A percentile compares a stretch with the other conserved stretches of the same genome.
Evolutionary conservation across 352 stramenopile genomes (phyloP).

Genomic region (Globisporangium nagaii): DNA sequence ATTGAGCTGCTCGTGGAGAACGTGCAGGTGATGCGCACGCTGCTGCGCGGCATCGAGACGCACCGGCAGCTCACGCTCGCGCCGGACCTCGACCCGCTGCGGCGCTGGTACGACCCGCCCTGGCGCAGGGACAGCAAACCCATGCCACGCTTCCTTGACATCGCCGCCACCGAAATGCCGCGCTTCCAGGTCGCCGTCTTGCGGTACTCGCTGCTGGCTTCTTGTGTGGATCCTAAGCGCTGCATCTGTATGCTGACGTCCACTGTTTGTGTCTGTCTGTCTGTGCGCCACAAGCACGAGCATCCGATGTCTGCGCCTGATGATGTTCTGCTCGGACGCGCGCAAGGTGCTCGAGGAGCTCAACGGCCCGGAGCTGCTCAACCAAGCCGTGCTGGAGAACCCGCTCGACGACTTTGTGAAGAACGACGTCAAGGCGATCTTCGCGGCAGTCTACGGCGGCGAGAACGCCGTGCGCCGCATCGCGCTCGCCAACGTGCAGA

Average conservation of each 20-base stretch:
- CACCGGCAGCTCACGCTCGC: conserved; percentile 38
- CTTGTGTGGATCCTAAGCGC: too few species aligned
- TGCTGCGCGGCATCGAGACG: conserved; percentile 35
- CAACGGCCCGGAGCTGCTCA: conserved; percentile 37
- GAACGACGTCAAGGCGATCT: conserved; percentile 73
- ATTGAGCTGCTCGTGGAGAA: conserved; percentile 67
- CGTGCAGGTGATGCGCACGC: conserved; percentile 29
- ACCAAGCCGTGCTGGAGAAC: conserved; percentile 47
- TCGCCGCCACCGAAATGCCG: conserved; percentile 35
- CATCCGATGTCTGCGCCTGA: conserved; percentile 56
- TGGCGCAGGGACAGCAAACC: conserved; percentile 39
- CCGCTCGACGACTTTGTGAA: conserved; percentile 68
- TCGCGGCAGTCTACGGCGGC: conserved; percentile 57
- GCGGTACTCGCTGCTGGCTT: too few species aligned
- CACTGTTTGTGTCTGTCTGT: background rate
- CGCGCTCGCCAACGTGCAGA: conserved; percentile 39
- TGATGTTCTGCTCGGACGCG: conserved; percentile 54
- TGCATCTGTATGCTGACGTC: too few species aligned
- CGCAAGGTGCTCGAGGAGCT: conserved; percentile 34
- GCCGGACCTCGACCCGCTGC: conserved; percentile 48
- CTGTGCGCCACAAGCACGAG: conserved; percentile 16
- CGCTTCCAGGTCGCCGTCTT: conserved; percentile 53
- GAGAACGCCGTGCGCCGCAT: conserved; percentile 68
- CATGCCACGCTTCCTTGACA: conserved; percentile 41
- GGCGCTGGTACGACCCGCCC: conserved; percentile 50